Conservation (phyloP, 2,329 filamentous ascomycete genomes). For the Ophiostoma ips region DNA sequence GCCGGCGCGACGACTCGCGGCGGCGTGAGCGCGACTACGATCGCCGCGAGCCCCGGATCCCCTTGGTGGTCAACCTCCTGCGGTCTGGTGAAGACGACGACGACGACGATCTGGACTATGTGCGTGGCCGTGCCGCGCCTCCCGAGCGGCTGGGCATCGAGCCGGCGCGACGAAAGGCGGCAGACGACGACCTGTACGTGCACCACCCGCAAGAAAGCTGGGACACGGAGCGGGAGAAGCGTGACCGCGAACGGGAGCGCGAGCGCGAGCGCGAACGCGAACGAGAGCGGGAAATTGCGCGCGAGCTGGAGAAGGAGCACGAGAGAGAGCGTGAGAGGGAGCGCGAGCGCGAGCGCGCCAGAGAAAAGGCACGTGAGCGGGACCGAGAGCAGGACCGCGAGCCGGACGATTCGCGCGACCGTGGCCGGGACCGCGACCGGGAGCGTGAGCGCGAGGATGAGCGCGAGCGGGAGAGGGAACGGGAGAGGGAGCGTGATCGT, state of each 20-base stretch:
- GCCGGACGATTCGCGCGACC: not conserved
- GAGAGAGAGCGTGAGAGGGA: not conserved
- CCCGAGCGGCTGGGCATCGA: slow-evolving; percentile 8
- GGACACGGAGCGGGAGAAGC: slow-evolving; percentile 4
- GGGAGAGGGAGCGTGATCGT: slow-evolving; percentile 4
- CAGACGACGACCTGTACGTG: slow-evolving; percentile 11
- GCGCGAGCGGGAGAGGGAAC: slow-evolving; percentile 10
- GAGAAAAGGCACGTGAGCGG: not conserved
- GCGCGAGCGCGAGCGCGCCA: not conserved
- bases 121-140: slow-evolving; percentile 1
- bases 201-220: slow-evolving; percentile 10
- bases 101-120: slow-evolving; percentile 2
- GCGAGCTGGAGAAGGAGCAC: not conserved
- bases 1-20: slow-evolving; percentile 4
- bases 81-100: not conserved
- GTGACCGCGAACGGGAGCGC: not conserved
- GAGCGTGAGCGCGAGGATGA: slow-evolving; percentile 7
- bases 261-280: slow-evolving; percentile 12
- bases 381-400: not conserved
- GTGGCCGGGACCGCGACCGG: not conserved
- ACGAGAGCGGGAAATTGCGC: slow-evolving; percentile 7
- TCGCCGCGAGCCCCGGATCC: not conserved
- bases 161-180: slow-evolving; percentile 3
- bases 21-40: slow-evolving; percentile 3
- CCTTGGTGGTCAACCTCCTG: not conserved